Base-by-base conservation (phyloP, 331 rosid genomes). In the Pyrus hybrid region DNA sequence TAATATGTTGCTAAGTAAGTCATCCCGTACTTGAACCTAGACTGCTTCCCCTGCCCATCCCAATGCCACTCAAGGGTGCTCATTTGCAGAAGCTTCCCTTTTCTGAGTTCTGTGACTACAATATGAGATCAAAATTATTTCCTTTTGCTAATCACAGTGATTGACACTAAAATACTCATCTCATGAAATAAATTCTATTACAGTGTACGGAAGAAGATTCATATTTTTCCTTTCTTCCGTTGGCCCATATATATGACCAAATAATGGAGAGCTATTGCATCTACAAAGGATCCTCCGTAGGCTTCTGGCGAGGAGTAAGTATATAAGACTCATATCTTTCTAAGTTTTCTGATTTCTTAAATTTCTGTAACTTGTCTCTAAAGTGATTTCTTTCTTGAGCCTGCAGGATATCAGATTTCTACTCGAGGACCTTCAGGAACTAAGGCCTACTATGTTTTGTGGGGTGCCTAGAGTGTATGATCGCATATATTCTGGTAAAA, bases 301-400 rank as follows among this genome's bases (percentile, higher is more conserved):
- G 97, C 67, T 93, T 83, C 80, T 93, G 98, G 98, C 89, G 80
- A 85, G 98, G 98, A 77, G 98, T 91, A 87, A 88, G 93, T 80
- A 77, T 71, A 41, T 43, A 12, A 63, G 54, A 73, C 53, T 81
- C 63, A 54, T 68, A 62, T 67, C 62, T 63, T 72, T 54, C 26
- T 30, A 67, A 43, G 25, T 60, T 49, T 70, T 71, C 30, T 6
- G 20, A 5, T 30, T 56, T 29, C 32, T 7, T 65, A 75, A 62
- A 4, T 54, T 67, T 54, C 45, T 17, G 18, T 22, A 53, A n/a
- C 54, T 14, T 35, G 47, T 35, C 63, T 5, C n/a, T 72, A 70
- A 74, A 25, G 26, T 72, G 72, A 21, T 18, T 66, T 58, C 43
- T 82, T 76, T 6, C 35, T 73, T 71, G 65, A 80, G 74, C 35